Conservation (phyloP, 176 grass and related monocot species). For the Carex pumila region DNA sequence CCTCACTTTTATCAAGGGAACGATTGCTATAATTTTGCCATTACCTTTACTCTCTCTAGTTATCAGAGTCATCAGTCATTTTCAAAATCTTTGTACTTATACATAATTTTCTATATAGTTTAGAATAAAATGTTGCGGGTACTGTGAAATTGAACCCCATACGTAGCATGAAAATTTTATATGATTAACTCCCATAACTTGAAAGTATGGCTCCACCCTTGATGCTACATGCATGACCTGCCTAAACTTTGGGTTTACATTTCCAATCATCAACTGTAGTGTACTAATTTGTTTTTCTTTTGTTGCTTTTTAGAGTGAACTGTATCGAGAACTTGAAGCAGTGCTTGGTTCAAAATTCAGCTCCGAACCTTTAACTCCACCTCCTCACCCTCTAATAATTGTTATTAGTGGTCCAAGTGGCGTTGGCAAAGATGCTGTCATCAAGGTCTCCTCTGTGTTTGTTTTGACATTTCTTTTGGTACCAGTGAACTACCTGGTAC, state of each 20-base stretch:
- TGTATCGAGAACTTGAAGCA: constrained; percentile 58
- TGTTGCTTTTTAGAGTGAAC: constrained; percentile 36
- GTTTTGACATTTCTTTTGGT: neutral
- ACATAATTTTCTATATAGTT: no score
- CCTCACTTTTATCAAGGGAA: neutral
- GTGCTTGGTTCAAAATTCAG: constrained; percentile 71
- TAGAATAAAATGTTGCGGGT: neutral
- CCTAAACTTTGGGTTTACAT: neutral
- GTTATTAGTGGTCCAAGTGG: constrained; percentile 95
- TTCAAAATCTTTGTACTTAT: no score
- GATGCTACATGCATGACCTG: neutral
- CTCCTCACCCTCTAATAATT: constrained; percentile 61
- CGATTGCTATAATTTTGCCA: neutral
- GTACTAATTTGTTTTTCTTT: neutral
- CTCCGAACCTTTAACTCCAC: constrained; percentile 65
- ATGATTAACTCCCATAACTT: no score
- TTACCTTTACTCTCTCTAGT: neutral
- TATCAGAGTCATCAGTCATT: neutral
- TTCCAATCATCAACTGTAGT: neutral
- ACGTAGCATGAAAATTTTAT: no score
- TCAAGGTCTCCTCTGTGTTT: constrained; percentile 50
- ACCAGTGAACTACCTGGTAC: neutral
- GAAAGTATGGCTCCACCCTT: no score
- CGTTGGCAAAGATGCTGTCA: constrained; percentile 90
- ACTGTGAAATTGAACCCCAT: no score